Evolutionary conservation across 2,329 filamentous ascomycete species (phyloP).

Genomic region (Clarireedia paspali): DNA sequence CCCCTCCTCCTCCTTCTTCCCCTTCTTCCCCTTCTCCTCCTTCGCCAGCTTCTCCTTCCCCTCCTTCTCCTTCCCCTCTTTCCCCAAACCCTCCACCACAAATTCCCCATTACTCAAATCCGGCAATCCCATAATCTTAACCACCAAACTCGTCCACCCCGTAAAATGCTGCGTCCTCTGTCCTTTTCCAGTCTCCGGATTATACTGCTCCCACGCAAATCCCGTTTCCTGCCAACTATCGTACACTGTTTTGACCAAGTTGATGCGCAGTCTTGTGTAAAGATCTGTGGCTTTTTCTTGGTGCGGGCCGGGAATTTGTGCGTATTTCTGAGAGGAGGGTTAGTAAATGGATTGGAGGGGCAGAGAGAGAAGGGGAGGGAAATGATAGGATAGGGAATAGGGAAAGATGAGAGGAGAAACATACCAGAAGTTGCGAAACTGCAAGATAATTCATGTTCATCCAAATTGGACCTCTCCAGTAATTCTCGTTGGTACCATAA

Average conservation of each 20-base stretch:
- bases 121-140: conserved; percentile 95
- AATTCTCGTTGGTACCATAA: conserved; percentile 90
- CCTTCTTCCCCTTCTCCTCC: background rate
- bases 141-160: conserved; percentile 96
- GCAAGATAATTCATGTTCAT: conserved; percentile 93
- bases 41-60: background rate
- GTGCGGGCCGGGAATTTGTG: conserved; percentile 55
- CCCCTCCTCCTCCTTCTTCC: background rate
- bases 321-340: conserved; percentile 48
- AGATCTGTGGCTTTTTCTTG: conserved; percentile 60
- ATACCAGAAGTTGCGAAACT: conserved; percentile 67
- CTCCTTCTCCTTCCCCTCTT: background rate
- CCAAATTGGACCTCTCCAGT: conserved; percentile 94
- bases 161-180: conserved; percentile 97
- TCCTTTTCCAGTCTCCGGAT: conserved; percentile 85
- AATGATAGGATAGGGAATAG: background rate
- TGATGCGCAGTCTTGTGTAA: conserved; percentile 70
- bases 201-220: conserved; percentile 98
- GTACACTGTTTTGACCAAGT: conserved; percentile 84
- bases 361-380: background rate
- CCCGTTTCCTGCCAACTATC: conserved; percentile 83
- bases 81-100: conserved; percentile 7
- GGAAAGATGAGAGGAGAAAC: conserved; percentile 29
- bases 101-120: conserved; percentile 37
- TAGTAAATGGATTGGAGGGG: background rate